These are phyloP conservation scores for Penicillium sp. DNA, from an alignment of 2,329 filamentous ascomycete genomes.

Conservation along the genomic window DNA sequence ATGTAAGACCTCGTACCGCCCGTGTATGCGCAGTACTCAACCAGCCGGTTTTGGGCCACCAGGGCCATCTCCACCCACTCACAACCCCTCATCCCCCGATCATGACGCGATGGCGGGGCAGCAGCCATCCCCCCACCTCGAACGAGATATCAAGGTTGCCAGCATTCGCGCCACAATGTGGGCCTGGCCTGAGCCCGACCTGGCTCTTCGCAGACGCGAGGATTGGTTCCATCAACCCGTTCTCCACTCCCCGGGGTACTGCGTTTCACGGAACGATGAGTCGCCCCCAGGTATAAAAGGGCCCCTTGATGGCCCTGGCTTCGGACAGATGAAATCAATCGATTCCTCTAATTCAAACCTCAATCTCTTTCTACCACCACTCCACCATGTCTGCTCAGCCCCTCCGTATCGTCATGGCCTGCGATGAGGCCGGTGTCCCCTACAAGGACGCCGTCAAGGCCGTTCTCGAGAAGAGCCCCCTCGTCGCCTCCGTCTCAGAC, in stretches of 20 bases:
- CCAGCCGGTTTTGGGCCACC: background rate
- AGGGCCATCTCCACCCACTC: constrained; percentile 7
- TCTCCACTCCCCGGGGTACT: constrained; percentile 17
- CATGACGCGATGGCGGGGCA: constrained; percentile 31
- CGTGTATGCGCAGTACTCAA: constrained; percentile 9
- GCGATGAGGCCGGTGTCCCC: constrained; percentile 72
- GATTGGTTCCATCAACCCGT: constrained; percentile 20
- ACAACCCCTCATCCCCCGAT: background rate
- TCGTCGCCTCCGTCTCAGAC: constrained; percentile 71
- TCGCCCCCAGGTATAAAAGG: constrained; percentile 11
- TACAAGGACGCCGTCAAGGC: constrained; percentile 81
- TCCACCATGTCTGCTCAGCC: constrained; percentile 40
- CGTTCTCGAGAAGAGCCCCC: constrained; percentile 69
- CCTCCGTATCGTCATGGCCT: constrained; percentile 66
- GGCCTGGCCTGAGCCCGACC: constrained; percentile 4
- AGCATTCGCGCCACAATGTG: background rate
- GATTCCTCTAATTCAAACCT: background rate
- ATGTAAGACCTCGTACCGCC: constrained; percentile 21
- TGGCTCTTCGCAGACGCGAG: constrained; percentile 1
- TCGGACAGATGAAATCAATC: background rate
- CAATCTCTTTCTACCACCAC: background rate
- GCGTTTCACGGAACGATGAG: constrained; percentile 9
- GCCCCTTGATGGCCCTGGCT: constrained; percentile 1
- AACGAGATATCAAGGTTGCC: constrained; percentile 13
- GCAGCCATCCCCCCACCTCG: constrained; percentile 1